These are phyloP conservation scores for Corinectria fuckeliana DNA, from an alignment of 2,329 filamentous ascomycete genomes.

Conservation along the genomic window DNA sequence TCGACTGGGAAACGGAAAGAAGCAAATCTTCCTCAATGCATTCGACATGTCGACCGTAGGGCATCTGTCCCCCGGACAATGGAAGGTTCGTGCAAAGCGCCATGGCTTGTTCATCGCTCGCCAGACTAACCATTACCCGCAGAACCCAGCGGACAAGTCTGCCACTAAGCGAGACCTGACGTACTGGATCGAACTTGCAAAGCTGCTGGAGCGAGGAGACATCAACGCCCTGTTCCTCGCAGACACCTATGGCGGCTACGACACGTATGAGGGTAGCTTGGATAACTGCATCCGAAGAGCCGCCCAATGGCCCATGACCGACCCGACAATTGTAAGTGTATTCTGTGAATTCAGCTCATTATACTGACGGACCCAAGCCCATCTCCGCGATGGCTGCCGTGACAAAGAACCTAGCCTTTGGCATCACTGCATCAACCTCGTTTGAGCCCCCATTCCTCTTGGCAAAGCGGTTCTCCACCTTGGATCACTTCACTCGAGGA, in stretches of 20 bases:
- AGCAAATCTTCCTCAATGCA: conserved; percentile 64
- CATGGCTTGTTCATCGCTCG: too few species aligned
- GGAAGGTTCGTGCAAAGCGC: conserved; percentile 57
- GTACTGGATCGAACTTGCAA: conserved; percentile 70
- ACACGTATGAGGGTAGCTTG: conserved; percentile 65
- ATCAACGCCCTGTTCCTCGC: conserved; percentile 72
- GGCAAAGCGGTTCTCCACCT: conserved; percentile 66
- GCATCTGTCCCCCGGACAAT: conserved; percentile 70
- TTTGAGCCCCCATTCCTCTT: conserved; percentile 68
- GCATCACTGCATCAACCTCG: conserved; percentile 67
- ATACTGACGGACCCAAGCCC: conserved; percentile 46
- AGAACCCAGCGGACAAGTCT: conserved; percentile 67
- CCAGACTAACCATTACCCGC: background rate
- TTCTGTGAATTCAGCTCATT: background rate
- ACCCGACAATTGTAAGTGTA: conserved; percentile 66
- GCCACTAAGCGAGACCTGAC: conserved; percentile 64
- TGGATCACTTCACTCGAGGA: conserved; percentile 67
- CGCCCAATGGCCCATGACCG: conserved; percentile 70
- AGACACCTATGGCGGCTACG: conserved; percentile 69
- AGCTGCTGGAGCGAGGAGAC: conserved; percentile 65
- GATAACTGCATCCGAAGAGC: conserved; percentile 67
- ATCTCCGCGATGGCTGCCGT: conserved; percentile 72
- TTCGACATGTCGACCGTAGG: conserved; percentile 72
- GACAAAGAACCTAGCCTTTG: conserved; percentile 68
- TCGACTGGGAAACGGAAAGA: conserved; percentile 22